A percentile compares a stretch with the other conserved stretches of the same genome.
These are phyloP conservation scores for Nannochloropsis gaditana DNA, from an alignment of 108 stramenopile genomes.

Conservation along the genomic window DNA sequence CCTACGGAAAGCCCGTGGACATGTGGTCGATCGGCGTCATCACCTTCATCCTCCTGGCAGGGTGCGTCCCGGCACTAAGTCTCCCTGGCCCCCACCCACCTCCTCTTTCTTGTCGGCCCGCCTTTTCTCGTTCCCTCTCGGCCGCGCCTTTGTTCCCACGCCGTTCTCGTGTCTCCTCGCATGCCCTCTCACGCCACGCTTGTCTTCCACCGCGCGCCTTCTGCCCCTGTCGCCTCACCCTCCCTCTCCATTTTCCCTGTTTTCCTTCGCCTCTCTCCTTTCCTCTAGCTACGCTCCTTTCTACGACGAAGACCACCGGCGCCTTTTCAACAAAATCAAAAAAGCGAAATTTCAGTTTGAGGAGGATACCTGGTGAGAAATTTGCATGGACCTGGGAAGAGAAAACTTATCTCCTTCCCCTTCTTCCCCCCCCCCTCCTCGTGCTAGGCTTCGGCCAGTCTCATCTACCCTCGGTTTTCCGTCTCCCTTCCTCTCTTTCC, in stretches of 20 bases:
- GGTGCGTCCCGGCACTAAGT: background rate
- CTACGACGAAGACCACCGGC: slow-evolving; percentile 84
- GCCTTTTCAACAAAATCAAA: slow-evolving; percentile 69
- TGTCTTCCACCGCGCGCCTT: background rate
- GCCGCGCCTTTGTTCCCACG: no score
- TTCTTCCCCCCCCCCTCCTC: background rate
- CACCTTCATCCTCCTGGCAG: slow-evolving; percentile 76
- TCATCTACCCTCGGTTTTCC: slow-evolving; percentile 48
- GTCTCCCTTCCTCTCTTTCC: slow-evolving; percentile 38
- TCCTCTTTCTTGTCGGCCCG: no score
- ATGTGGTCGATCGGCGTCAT: slow-evolving; percentile 95
- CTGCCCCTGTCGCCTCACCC: background rate
- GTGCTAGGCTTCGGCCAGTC: slow-evolving; percentile 21
- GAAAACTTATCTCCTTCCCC: background rate
- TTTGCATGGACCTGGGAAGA: background rate
- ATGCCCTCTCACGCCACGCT: no score
- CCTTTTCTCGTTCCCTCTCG: no score
- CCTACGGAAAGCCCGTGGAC: slow-evolving; percentile 79
- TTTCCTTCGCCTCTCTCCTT: background rate
- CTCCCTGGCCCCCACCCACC: background rate
- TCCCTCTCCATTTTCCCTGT: background rate
- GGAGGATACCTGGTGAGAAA: background rate
- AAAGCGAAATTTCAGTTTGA: slow-evolving; percentile 36
- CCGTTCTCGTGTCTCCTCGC: no score
- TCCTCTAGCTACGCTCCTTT: slow-evolving; percentile 74